These are phyloP conservation scores for Eucommia ulmoides DNA, from an alignment of 257 asterid genomes.

Conservation along the genomic window DNA sequence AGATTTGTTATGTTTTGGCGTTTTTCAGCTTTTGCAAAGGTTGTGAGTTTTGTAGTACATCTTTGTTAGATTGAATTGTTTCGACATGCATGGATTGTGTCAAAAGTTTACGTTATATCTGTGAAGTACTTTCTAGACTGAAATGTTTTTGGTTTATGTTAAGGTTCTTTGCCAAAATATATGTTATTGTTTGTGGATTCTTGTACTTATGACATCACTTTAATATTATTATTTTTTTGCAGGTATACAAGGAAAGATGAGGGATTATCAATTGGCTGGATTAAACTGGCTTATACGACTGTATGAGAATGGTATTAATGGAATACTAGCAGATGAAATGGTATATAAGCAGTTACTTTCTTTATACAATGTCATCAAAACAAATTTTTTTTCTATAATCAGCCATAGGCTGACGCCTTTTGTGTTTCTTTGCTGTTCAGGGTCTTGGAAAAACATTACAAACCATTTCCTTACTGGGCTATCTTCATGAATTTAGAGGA, in stretches of 20 bases:
- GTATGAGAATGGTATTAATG: conserved; percentile 97
- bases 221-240: conserved; percentile 4
- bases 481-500: conserved; percentile 90
- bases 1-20: too few relatives aligned
- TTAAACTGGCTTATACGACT: conserved; percentile 90
- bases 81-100: too few relatives aligned
- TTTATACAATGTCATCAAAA: neutral
- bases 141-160: too few relatives aligned
- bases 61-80: too few relatives aligned
- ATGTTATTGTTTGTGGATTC: too few relatives aligned
- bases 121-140: too few relatives aligned
- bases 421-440: conserved; percentile 19
- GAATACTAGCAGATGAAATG: conserved; percentile 99
- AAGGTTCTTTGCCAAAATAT: too few relatives aligned
- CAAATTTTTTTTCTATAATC: neutral
- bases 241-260: conserved; percentile 99
- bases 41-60: too few relatives aligned
- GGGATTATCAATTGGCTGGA: conserved; percentile 99
- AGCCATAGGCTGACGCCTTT: conserved; percentile 7
- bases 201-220: too few relatives aligned
- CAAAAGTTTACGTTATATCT: too few relatives aligned
- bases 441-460: conserved; percentile 98
- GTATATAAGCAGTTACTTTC: conserved; percentile 17
- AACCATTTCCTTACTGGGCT: conserved; percentile 92
- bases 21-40: too few relatives aligned